Conservation (phyloP, 805 yeast species). For the Hanseniaspora thailandica region DNA sequence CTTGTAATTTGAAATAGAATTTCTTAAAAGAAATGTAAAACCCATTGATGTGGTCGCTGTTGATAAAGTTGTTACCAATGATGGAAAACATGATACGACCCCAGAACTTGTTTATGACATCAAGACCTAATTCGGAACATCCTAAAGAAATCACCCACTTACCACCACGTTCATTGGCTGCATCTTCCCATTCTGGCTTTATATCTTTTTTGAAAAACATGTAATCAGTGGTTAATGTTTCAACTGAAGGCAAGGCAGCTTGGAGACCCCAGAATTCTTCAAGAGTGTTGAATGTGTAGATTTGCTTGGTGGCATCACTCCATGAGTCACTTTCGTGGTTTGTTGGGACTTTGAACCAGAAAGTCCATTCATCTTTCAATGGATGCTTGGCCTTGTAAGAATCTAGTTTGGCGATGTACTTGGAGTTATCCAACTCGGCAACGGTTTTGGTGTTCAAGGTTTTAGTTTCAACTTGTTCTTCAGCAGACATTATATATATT, state of each 20-base stretch:
- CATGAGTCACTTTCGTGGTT: conserved; percentile 69
- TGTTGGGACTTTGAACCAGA: conserved; percentile 95
- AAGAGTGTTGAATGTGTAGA: conserved; percentile 82
- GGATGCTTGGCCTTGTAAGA: conserved; percentile 50
- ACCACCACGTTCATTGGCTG: conserved; percentile 78
- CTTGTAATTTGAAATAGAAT: conserved; percentile 68
- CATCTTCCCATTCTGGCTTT: conserved; percentile 98
- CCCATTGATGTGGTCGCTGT: conserved; percentile 89
- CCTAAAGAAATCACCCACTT: conserved; percentile 78
- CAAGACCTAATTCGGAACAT: conserved; percentile 50
- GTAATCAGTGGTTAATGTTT: conserved; percentile 85
- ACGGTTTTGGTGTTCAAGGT: neutral
- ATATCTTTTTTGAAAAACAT: conserved; percentile 88
- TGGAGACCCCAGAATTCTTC: conserved; percentile 98
- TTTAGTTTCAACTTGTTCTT: conserved; percentile 25
- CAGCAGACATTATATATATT: conserved; percentile 24
- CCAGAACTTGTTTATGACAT: conserved; percentile 38
- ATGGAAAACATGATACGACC: conserved; percentile 75
- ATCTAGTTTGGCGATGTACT: conserved; percentile 18
- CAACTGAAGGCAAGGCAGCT: conserved; percentile 85
- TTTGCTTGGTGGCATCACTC: conserved; percentile 86
- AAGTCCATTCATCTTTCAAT: conserved; percentile 80
- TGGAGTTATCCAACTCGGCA: neutral
- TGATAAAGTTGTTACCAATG: conserved; percentile 60
- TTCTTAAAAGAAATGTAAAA: conserved; percentile 82